phyloP scores from a whole-genome alignment of 768 basidiomycete species.

The Collybia sordida region DNA sequence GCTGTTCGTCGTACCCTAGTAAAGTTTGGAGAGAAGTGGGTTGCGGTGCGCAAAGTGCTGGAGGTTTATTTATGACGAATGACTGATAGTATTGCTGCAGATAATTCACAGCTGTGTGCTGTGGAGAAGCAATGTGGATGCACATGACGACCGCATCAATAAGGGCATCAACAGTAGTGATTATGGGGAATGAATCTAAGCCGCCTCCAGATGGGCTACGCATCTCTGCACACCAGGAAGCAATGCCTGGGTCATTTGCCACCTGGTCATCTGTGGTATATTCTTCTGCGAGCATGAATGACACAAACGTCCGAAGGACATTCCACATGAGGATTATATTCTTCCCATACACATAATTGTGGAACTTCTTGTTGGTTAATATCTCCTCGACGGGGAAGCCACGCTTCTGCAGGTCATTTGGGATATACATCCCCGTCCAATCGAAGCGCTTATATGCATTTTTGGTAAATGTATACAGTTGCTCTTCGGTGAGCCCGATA shows the following conservation, averaged over 20 bases:
- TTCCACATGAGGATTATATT: conserved; percentile 23
- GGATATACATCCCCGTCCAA: conserved; percentile 22
- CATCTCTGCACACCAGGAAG: conserved; percentile 21
- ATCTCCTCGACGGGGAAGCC: conserved; percentile 26
- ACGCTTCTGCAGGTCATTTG: conserved; percentile 23
- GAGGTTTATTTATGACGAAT: conserved; percentile 30
- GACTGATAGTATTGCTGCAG: conserved; percentile 32
- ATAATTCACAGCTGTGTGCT: conserved; percentile 33
- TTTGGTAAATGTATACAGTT: conserved; percentile 19
- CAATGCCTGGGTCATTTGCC: conserved; percentile 15
- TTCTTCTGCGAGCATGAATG: too few relatives aligned
- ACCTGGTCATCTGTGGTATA: conserved; percentile 18
- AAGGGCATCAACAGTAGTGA: conserved; percentile 22
- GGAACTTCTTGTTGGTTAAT: conserved; percentile 20
- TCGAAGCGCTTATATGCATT: conserved; percentile 22
- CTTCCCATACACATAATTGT: conserved; percentile 28
- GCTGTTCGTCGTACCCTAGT: conserved; percentile 14
- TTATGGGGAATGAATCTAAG: conserved; percentile 22
- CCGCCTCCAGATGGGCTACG: conserved; percentile 19
- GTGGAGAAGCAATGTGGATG: conserved; percentile 30
- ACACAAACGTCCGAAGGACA: conserved; percentile 15
- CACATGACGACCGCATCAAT: conserved; percentile 30
- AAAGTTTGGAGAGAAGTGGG: conserved; percentile 20
- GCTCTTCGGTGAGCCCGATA: conserved; percentile 13
- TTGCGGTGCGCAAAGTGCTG: conserved; percentile 21